These are phyloP conservation scores for Globisporangium okanoganense DNA, from an alignment of 352 stramenopile species.

Conservation along the genomic window DNA sequence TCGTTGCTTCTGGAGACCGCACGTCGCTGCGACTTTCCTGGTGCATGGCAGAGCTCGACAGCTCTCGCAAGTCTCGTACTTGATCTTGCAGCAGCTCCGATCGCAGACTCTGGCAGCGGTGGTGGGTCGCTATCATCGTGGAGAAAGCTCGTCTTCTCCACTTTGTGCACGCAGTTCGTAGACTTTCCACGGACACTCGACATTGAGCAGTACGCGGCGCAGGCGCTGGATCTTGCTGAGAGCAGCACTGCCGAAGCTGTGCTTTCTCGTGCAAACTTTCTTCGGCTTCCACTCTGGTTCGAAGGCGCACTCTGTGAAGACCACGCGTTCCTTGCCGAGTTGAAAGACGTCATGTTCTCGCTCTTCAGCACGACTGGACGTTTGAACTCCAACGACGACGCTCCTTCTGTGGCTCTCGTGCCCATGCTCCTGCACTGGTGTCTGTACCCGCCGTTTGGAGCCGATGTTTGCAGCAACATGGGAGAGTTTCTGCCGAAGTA, in stretches of 20 bases:
- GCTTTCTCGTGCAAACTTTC: conserved; percentile 25
- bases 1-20: conserved; percentile 30
- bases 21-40: conserved; percentile 26
- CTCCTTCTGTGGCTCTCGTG: conserved; percentile 10
- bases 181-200: conserved; percentile 25
- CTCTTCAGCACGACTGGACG: conserved; percentile 21
- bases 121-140: conserved; percentile 20
- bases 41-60: conserved; percentile 28
- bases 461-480: conserved; percentile 28
- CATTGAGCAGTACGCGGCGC: conserved; percentile 15
- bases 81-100: not conserved
- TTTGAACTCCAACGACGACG: not conserved
- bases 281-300: conserved; percentile 41
- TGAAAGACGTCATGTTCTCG: conserved; percentile 33
- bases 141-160: conserved; percentile 34
- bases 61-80: conserved; percentile 31
- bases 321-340: not conserved
- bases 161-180: conserved; percentile 35
- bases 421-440: conserved; percentile 42
- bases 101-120: conserved; percentile 11
- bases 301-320: conserved; percentile 9
- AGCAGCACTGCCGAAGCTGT: conserved; percentile 1
- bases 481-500: conserved; percentile 31
- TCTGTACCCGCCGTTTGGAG: conserved; percentile 22
- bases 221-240: not conserved